Conservation (phyloP, 2,329 filamentous ascomycete species). For the Monilinia aucupariae region DNA sequence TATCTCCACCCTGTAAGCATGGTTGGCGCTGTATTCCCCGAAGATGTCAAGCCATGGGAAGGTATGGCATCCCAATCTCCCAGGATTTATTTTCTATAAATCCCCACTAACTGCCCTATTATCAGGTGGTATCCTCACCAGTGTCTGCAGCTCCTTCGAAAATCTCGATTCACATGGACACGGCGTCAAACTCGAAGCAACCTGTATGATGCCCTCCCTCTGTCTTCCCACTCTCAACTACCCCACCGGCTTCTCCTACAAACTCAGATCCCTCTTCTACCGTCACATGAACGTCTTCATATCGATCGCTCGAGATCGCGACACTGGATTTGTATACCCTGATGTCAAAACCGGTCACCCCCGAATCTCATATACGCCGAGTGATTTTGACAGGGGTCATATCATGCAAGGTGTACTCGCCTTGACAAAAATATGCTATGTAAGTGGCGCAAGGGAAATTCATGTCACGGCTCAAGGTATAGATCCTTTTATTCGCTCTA, state of each 20-base stretch:
- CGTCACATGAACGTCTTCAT: slow-evolving; percentile 68
- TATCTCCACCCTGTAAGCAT: slow-evolving; percentile 70
- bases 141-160: slow-evolving; percentile 70
- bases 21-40: slow-evolving; percentile 57
- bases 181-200: slow-evolving; percentile 74
- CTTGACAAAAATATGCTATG: slow-evolving; percentile 69
- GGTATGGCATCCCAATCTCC: slow-evolving; percentile 19
- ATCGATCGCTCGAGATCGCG: slow-evolving; percentile 67
- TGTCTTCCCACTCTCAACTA: slow-evolving; percentile 61
- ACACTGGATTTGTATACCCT: slow-evolving; percentile 66
- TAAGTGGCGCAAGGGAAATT: slow-evolving; percentile 76
- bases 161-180: slow-evolving; percentile 77
- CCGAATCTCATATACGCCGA: slow-evolving; percentile 64
- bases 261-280: slow-evolving; percentile 63
- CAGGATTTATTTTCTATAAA: neutral
- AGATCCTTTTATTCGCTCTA: slow-evolving; percentile 49
- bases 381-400: slow-evolving; percentile 65
- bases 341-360: slow-evolving; percentile 62
- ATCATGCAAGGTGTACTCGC: slow-evolving; percentile 67
- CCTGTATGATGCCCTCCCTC: slow-evolving; percentile 65
- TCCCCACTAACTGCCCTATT: neutral
- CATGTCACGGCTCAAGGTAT: slow-evolving; percentile 58
- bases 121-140: slow-evolving; percentile 64
- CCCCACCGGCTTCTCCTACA: slow-evolving; percentile 63
- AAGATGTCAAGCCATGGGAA: slow-evolving; percentile 67